phyloP scores from a whole-genome alignment of 2,329 filamentous ascomycete genomes.

The Pseudogymnoascus sp. region DNA sequence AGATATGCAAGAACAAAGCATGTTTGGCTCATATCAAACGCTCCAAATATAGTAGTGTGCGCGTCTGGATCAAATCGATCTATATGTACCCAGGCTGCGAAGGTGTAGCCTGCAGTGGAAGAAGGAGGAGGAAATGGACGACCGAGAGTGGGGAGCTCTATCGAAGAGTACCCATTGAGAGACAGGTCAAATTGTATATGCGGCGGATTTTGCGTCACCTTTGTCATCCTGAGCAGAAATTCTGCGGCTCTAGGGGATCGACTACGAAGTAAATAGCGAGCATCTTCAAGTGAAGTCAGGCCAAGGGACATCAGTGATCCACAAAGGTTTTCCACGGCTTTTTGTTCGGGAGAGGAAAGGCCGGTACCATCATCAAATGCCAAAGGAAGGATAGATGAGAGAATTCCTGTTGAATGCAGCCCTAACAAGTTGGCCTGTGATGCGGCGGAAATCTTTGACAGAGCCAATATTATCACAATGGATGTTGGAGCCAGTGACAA shows the following conservation, averaged over 20 bases:
- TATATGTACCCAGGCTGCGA: conserved; percentile 81
- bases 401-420: conserved; percentile 64
- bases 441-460: conserved; percentile 44
- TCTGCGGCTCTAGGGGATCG: conserved; percentile 50
- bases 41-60: conserved; percentile 93
- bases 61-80: conserved; percentile 77
- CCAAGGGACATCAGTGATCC: conserved; percentile 66
- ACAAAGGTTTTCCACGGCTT: conserved; percentile 59
- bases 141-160: conserved; percentile 82
- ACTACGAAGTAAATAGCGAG: conserved; percentile 60
- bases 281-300: conserved; percentile 73
- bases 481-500: conserved; percentile 46
- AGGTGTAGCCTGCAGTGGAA: conserved; percentile 74
- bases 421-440: conserved; percentile 64
- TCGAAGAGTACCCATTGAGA: conserved; percentile 76
- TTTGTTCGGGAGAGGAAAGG: conserved; percentile 48
- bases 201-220: conserved; percentile 67
- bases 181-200: conserved; percentile 94
- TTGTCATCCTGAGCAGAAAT: conserved; percentile 68
- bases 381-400: conserved; percentile 58
- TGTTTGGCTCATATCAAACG: conserved; percentile 83
- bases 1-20: conserved; percentile 93
- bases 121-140: conserved; percentile 75
- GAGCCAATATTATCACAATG: conserved; percentile 49
- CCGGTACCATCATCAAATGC: conserved; percentile 47